These are phyloP conservation scores for Persicaria maculosa DNA, from an alignment of 148 eudicot genomes.

Conservation along the genomic window DNA sequence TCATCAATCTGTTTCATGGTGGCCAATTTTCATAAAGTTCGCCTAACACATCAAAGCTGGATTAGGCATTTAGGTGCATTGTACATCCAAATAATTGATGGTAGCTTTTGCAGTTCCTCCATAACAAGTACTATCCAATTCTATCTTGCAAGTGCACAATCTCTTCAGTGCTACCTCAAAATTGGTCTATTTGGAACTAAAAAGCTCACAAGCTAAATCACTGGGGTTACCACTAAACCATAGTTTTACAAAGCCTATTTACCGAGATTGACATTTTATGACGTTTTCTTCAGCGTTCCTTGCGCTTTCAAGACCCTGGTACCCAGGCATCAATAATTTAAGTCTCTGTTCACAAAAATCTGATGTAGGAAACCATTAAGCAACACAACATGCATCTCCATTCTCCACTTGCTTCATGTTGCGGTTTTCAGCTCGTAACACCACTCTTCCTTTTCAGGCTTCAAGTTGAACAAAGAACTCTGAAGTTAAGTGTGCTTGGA, in stretches of 20 bases:
- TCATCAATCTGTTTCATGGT: slow-evolving; percentile 4
- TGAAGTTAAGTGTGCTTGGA: too few species aligned
- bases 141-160: not conserved
- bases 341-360: not conserved
- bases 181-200: not conserved
- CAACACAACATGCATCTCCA: not conserved
- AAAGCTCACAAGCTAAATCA: not conserved
- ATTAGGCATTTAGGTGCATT: not conserved
- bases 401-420: not conserved
- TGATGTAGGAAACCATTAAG: not conserved
- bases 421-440: not conserved
- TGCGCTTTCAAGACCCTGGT: too few species aligned
- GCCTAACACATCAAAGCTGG: not conserved
- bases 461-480: too few species aligned
- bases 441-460: too few species aligned
- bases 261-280: too few species aligned
- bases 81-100: not conserved
- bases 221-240: too few species aligned
- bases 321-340: not conserved
- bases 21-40: not conserved
- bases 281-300: too few species aligned
- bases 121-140: not conserved
- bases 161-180: not conserved
- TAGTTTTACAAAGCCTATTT: too few species aligned
- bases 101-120: not conserved